Evolutionary conservation across 2,329 filamentous ascomycete species (phyloP).

Genomic region (Lasiodiplodia sp.): DNA sequence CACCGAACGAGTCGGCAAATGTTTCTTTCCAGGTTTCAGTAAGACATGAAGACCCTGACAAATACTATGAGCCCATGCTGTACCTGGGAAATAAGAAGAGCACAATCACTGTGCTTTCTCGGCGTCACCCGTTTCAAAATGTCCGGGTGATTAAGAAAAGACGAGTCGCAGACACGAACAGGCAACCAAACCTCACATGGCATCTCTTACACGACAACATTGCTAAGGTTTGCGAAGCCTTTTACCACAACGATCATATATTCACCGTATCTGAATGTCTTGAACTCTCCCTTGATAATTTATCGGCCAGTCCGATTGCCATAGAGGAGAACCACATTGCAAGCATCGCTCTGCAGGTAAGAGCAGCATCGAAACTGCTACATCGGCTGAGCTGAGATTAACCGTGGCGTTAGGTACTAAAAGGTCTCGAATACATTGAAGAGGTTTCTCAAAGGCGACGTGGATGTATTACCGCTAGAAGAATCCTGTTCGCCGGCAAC

Average conservation of each 20-base stretch:
- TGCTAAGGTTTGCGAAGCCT: not conserved
- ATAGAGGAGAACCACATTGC: not conserved
- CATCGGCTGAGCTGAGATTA: not conserved
- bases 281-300: not conserved
- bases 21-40: too few relatives aligned
- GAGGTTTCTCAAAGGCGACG: not conserved
- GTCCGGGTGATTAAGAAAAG: not conserved
- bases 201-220: not conserved
- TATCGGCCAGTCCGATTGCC: not conserved
- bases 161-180: not conserved
- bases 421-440: not conserved
- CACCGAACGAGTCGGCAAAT: not conserved
- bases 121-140: not conserved
- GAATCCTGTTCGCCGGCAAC: not conserved
- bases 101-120: not conserved
- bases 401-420: not conserved
- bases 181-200: not conserved
- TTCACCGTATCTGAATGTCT: not conserved
- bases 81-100: not conserved
- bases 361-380: not conserved
- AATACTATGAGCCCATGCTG: not conserved
- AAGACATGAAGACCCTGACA: not conserved
- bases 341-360: not conserved
- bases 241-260: not conserved
- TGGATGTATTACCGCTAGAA: not conserved